These are phyloP conservation scores for Tinospora cordifolia DNA, from an alignment of 164 flowering plant genomes.

Conservation along the genomic window DNA sequence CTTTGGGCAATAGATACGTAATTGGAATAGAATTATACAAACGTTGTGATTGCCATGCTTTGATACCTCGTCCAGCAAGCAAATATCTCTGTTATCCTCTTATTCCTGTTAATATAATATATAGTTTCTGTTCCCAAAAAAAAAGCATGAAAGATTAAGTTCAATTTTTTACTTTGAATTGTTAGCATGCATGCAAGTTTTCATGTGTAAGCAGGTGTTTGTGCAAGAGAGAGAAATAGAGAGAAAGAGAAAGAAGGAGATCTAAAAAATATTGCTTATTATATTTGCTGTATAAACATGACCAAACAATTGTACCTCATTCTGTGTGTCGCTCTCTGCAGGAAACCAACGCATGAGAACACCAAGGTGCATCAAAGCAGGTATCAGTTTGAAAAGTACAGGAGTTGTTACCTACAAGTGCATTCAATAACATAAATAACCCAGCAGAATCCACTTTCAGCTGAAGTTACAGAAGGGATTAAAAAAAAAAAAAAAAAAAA, in stretches of 20 bases:
- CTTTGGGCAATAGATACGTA: no score
- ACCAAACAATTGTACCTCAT: constrained; percentile 42
- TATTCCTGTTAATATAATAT: no score
- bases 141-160: no score
- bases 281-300: not conserved
- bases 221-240: constrained; percentile 12
- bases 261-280: not conserved
- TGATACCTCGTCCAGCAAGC: no score
- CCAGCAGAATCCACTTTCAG: not conserved
- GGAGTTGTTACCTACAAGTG: constrained; percentile 82
- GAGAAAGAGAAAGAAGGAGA: constrained; percentile 10
- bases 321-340: constrained; percentile 44
- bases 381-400: constrained; percentile 77
- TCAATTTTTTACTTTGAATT: no score
- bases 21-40: no score
- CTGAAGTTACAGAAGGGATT: not conserved
- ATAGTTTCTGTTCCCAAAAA: no score
- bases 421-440: constrained; percentile 1
- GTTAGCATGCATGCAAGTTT: no score
- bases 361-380: constrained; percentile 79
- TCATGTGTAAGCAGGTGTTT: no score
- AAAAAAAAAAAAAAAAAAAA: not conserved
- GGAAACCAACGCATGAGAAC: constrained; percentile 92
- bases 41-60: no score
- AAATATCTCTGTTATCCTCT: no score